A percentile compares a stretch with the other conserved stretches of the same genome.
Conservation (phyloP, 2,329 filamentous ascomycete genomes). For the Aspergillus sp. region DNA sequence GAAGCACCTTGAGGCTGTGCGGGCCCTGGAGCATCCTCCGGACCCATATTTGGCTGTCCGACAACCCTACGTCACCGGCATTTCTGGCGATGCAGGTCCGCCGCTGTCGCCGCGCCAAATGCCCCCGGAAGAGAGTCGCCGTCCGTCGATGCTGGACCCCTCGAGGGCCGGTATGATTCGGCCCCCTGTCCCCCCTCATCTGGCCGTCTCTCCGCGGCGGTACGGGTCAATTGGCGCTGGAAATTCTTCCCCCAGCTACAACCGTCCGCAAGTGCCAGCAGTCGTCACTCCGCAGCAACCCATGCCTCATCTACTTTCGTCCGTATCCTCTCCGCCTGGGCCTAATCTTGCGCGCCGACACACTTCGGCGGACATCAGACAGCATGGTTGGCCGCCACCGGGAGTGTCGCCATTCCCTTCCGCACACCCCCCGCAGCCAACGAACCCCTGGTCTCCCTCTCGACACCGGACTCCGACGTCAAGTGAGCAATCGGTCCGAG, state of each 20-base stretch:
- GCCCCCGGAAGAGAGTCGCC: slow-evolving; percentile 79
- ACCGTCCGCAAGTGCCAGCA: slow-evolving; percentile 68
- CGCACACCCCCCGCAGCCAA: slow-evolving; percentile 62
- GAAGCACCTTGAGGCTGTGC: slow-evolving; percentile 61
- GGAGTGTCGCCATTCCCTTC: slow-evolving; percentile 67
- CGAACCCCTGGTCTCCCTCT: slow-evolving; percentile 67
- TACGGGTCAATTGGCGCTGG: slow-evolving; percentile 80
- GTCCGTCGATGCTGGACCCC: slow-evolving; percentile 66
- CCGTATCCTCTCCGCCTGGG: slow-evolving; percentile 57
- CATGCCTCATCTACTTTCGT: slow-evolving; percentile 63
- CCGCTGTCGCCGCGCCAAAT: slow-evolving; percentile 87
- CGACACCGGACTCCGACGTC: slow-evolving; percentile 55
- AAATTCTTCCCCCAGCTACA: slow-evolving; percentile 71
- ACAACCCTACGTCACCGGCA: slow-evolving; percentile 65
- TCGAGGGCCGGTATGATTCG: slow-evolving; percentile 69
- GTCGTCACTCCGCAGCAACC: slow-evolving; percentile 70
- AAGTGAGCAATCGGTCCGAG: slow-evolving; percentile 64
- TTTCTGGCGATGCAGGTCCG: slow-evolving; percentile 64
- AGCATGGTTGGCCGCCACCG: slow-evolving; percentile 71
- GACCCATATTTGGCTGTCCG: slow-evolving; percentile 67
- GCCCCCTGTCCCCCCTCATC: slow-evolving; percentile 76
- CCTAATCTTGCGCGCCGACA: slow-evolving; percentile 78
- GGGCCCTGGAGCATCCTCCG: slow-evolving; percentile 60
- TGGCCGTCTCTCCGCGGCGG: slow-evolving; percentile 74
- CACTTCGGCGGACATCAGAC: slow-evolving; percentile 92